Evolutionary conservation across 1,284 basidiomycete species (phyloP).

Genomic region (Calocybe gambosa): DNA sequence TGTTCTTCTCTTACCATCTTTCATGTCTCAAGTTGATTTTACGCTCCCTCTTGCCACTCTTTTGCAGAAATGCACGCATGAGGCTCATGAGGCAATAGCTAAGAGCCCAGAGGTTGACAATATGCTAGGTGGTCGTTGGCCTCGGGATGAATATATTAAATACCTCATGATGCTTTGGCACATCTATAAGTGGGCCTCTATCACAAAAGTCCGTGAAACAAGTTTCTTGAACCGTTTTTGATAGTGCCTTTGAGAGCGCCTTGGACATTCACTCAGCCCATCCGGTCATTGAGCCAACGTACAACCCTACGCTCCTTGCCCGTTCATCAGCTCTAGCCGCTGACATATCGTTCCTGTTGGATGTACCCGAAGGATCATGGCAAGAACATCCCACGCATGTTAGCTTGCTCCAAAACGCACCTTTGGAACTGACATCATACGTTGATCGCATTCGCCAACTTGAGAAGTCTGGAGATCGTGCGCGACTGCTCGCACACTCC

Average conservation of each 20-base stretch:
- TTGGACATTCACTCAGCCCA: conserved; percentile 61
- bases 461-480: conserved; percentile 40
- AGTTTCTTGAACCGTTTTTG: neutral
- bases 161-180: conserved; percentile 77
- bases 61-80: conserved; percentile 51
- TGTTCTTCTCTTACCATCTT: conserved; percentile 1
- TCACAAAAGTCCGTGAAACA: neutral
- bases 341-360: conserved; percentile 66
- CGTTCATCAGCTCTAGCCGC: conserved; percentile 53
- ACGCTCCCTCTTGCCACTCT: conserved; percentile 41
- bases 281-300: conserved; percentile 59
- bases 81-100: conserved; percentile 59
- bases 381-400: conserved; percentile 47
- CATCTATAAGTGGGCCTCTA: conserved; percentile 62
- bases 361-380: conserved; percentile 48
- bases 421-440: conserved; percentile 49
- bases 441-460: conserved; percentile 42
- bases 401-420: conserved; percentile 39
- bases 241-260: conserved; percentile 57
- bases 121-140: conserved; percentile 56
- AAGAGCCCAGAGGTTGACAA: conserved; percentile 55
- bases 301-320: conserved; percentile 65
- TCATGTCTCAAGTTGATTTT: conserved; percentile 35
- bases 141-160: conserved; percentile 60
- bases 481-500: conserved; percentile 66